Conservation (phyloP, 371 early-diverging fungal species). For the Syncephalastrum sp. region DNA sequence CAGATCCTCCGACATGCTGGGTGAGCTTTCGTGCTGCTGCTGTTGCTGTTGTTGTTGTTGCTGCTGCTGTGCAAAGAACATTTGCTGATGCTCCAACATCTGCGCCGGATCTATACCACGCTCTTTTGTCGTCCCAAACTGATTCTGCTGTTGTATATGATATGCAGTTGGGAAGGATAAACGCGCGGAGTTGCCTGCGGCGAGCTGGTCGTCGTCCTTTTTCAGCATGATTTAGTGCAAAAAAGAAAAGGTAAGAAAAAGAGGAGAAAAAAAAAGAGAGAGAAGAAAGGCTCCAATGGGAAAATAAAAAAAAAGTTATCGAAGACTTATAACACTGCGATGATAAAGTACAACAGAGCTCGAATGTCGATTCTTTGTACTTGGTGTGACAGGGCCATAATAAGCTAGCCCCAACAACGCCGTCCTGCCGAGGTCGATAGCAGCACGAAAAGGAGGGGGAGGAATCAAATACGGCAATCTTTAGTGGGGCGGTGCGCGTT, state of each 20-base stretch:
- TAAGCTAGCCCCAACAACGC: too few species aligned
- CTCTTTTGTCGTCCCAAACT: slow-evolving; percentile 12
- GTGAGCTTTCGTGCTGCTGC: slow-evolving; percentile 16
- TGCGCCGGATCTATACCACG: slow-evolving; percentile 14
- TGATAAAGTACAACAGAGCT: too few species aligned
- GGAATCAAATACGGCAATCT: too few species aligned
- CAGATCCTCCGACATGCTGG: slow-evolving; percentile 17
- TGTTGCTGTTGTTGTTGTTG: background rate
- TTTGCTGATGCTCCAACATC: slow-evolving; percentile 14
- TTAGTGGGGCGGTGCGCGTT: too few species aligned
- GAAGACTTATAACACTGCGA: slow-evolving; percentile 2
- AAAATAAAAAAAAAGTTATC: slow-evolving; percentile 2
- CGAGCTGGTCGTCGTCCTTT: background rate
- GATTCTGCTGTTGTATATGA: slow-evolving; percentile 24
- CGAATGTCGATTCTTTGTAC: too few species aligned
- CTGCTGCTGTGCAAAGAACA: slow-evolving; percentile 20
- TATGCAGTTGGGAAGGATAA: slow-evolving; percentile 22
- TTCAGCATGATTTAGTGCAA: background rate
- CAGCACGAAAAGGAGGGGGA: too few species aligned
- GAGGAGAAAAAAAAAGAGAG: background rate
- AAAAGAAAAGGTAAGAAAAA: background rate
- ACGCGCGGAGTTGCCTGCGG: slow-evolving; percentile 14
- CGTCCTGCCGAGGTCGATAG: too few species aligned
- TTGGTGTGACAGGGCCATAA: too few species aligned
- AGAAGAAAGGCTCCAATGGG: background rate